Evolutionary conservation across 2,329 filamentous ascomycete genomes (phyloP), one percentile per base, ranked within the genome.

Genomic region (Colletotrichum gloeosporioides): DNA sequence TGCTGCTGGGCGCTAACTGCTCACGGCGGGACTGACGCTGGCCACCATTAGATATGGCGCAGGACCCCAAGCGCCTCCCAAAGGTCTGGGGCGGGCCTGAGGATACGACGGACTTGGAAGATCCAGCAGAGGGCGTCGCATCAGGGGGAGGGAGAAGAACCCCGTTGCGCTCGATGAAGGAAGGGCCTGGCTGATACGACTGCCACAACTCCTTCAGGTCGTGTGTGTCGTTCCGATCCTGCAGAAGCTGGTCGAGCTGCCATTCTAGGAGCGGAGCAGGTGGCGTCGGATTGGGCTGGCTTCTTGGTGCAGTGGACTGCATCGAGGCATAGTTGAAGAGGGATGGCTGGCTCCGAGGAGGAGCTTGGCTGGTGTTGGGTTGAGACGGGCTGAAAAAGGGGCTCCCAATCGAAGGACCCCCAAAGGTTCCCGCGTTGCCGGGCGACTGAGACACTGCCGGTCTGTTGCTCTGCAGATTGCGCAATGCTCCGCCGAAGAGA

Each of bases 381-480:
- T 12, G n/a, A 49, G 44, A 49, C 12, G 44, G 44, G 10, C 10
- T 49, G 44, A 4, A 49, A 49, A 49, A 22, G 44, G 44, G 44
- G 3, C 44, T 49, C n/a, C n/a, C 44, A n/a, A 22, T 1, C 0
- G 44, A 49, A 49, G 44, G 12, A 1, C 10, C 8, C 6, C 44
- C 0, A 0, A 13, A 22, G 0, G 10, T 22, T 13, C 44, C 44
- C n/a, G n/a, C 16, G n/a, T 13, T 53, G n/a, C 10, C 44, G 4
- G 44, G 0, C n/a, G 44, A 53, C 44, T 53, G 44, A 8, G 6
- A 3, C 2, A 3, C 44, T 53, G 6, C 10, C 18, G 44, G 44
- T 1, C 44, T 53, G 10, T 22, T 49, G 18, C 18, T 22, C n/a
- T 53, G 44, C 44, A 22, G 6, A 53, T 53, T 22, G 44, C 44